Evolutionary conservation across 768 basidiomycete genomes (phyloP), one percentile per base, ranked within the genome.

Genomic region (Lyophyllum decastes): DNA sequence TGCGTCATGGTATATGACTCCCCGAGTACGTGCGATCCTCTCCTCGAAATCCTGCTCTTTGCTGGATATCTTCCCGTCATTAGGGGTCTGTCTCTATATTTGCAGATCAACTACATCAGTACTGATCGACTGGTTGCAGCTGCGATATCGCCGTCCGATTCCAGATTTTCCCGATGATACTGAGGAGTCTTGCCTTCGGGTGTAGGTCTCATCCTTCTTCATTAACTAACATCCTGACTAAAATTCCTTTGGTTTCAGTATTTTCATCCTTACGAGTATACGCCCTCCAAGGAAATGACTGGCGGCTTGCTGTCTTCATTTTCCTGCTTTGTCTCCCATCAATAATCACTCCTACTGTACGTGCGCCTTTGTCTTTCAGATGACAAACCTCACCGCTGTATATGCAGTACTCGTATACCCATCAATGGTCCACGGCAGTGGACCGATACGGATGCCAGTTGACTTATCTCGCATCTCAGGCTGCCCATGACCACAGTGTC

Each of bases 1-100:
- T 17, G 70, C 71, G 1, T 72, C 71, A 24, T 72, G 68, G 71
- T 68, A 69, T 45, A 65, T 72, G 58, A 66, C 70, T 27, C 70
- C 68, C 24, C 58, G 62, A 24, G 71, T 72, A 62, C 50, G 69
- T 60, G n/a, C 24, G 19, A 35, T 43, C 51, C 44, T 49, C 5
- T 21, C n/a, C 10, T 54, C 17, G 35, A 12, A 16, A 17, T 38
- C 3, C 35, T 33, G 35, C 35, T 17, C 16, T 21, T 16, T 4
- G 5, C 16, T 38, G 14, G 14, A 4, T 17, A 38, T 17, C 35
- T 38, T 6, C 16, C 35, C 14, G 5, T 38, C 35, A 38, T 38
- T 16, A 38, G 35, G 35, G 35, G 35, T 38, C 14, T 16, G 35
- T 38, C 30, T 30, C 5, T 16, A 7, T 38, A 4, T 3, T 38